Evolutionary conservation across 2,329 filamentous ascomycete genomes (phyloP), one percentile per base, ranked within the genome.

Genomic region (Xylaria arbuscula): DNA sequence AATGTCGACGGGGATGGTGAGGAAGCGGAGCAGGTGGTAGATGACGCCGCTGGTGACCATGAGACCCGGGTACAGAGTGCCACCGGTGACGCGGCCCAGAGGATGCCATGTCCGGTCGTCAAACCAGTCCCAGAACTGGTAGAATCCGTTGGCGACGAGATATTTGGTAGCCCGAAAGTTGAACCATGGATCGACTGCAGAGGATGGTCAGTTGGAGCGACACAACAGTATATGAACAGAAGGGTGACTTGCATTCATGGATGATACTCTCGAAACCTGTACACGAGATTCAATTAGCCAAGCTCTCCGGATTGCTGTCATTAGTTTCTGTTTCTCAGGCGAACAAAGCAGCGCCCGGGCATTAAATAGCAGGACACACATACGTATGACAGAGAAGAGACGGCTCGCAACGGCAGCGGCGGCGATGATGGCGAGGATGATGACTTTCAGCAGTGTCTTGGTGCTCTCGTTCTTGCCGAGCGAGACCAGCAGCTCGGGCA

Each of bases 91-190:
- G 85, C 96, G 93, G 76, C 96, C 96, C 70, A 99, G 92, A 76
- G 96, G 96, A 83, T 99, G 95, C 96, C 96, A 99, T 89, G 96
- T 99, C 85, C 96, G 91, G 86, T 99, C 96, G 83, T 99, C 96
- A 79, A 99, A 99, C 96, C 96, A 99, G 81, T 99, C 95, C 96
- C 96, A 99, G 81, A 99, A 99, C 81, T 92, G 94, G 82, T 97
- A 97, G 84, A 99, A 98, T 76, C 96, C 96, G 90, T 99, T 89
- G 79, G 95, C 89, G 64, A 99, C 93, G 64, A 99, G 89, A 79
- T 99, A 98, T 83, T 98, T 98, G 65, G 96, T 98, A 74, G 96
- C 96, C 82, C 96, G 89, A 83, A 99, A 99, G 83, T 99, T 99
- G 86, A 99, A 99, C 96, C 96, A 99, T 42, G 96, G 96, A 83